Conservation (phyloP, 805 yeast species). For the Hanseniaspora jakobsenii region DNA sequence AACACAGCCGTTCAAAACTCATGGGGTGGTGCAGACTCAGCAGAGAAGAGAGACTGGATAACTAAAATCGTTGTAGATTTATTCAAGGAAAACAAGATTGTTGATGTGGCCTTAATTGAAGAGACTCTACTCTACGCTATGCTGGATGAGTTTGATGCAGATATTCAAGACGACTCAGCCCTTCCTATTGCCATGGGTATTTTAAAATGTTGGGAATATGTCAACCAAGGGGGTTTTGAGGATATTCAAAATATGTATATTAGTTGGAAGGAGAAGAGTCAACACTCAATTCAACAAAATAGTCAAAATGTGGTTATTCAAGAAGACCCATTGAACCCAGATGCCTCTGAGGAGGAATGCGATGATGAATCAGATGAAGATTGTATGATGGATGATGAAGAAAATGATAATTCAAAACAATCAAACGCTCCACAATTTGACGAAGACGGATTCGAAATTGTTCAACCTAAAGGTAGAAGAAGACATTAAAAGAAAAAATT, state of each 20-base stretch:
- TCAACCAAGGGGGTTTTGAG: constrained; percentile 40
- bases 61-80: constrained; percentile 70
- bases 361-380: constrained; percentile 34
- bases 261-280: constrained; percentile 43
- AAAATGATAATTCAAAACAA: neutral
- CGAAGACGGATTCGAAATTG: constrained; percentile 90
- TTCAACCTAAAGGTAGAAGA: constrained; percentile 58
- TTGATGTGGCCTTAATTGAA: constrained; percentile 71
- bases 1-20: constrained; percentile 76
- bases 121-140: constrained; percentile 76
- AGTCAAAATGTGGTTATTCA: constrained; percentile 50
- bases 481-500: constrained; percentile 24
- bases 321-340: constrained; percentile 38
- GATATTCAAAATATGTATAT: constrained; percentile 48
- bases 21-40: constrained; percentile 94
- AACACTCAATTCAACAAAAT: constrained; percentile 24
- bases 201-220: constrained; percentile 53
- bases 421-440: constrained; percentile 58
- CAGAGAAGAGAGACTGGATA: constrained; percentile 91
- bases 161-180: constrained; percentile 82
- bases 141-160: constrained; percentile 88
- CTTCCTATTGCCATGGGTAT: constrained; percentile 57
- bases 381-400: constrained; percentile 29
- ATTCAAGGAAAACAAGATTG: constrained; percentile 47
- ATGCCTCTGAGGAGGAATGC: constrained; percentile 37